Conservation (phyloP, 345 rosid genomes). For the Arabidopsis thaliana region DNA sequence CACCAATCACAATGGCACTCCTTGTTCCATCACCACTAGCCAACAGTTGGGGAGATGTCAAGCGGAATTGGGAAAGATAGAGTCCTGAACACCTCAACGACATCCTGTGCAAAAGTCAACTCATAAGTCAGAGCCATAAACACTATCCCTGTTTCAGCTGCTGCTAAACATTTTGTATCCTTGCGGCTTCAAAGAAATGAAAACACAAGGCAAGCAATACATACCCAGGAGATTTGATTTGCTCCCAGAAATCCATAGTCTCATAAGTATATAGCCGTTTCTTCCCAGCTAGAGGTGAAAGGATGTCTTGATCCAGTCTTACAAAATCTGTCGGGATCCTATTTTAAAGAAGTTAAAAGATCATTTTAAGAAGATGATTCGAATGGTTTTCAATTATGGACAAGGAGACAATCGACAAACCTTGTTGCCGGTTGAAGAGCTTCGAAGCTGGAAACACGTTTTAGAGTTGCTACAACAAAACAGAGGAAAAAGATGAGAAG, state of each 20-base stretch:
- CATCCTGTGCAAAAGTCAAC: conserved; percentile 62
- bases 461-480: conserved; percentile 64
- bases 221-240: conserved; percentile 94
- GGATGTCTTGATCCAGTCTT: conserved; percentile 90
- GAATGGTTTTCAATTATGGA: not conserved
- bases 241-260: conserved; percentile 96
- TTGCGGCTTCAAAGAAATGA: conserved; percentile 5
- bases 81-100: conserved; percentile 84
- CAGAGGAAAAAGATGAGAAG: conserved; percentile 26
- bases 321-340: conserved; percentile 80
- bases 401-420: conserved; percentile 42
- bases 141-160: conserved; percentile 21
- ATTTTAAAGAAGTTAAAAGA: conserved; percentile 28
- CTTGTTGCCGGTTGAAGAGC: conserved; percentile 86
- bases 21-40: conserved; percentile 83
- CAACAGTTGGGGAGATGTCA: conserved; percentile 72
- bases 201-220: conserved; percentile 32
- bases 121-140: conserved; percentile 23
- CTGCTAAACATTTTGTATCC: not conserved
- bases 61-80: conserved; percentile 80
- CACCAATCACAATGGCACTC: conserved; percentile 72
- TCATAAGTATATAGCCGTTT: conserved; percentile 80
- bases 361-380: conserved; percentile 33
- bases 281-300: conserved; percentile 97
- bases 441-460: conserved; percentile 91